These are phyloP conservation scores for Rickenella mellea DNA, from an alignment of 768 basidiomycete species.

Conservation along the genomic window DNA sequence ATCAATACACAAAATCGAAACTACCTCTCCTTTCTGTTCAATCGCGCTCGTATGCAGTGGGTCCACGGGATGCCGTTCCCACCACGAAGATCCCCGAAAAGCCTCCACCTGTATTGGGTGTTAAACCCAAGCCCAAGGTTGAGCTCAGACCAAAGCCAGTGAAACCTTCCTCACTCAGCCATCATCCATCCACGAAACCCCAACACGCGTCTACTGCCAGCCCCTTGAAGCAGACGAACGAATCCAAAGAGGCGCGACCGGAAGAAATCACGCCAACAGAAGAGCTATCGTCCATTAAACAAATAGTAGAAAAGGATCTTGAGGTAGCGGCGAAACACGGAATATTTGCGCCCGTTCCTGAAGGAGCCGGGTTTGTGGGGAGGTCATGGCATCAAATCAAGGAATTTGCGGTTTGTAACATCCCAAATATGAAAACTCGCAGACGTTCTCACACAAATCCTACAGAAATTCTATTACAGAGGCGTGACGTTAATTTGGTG, in stretches of 20 bases:
- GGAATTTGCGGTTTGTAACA: constrained; percentile 33
- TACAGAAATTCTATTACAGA: constrained; percentile 76
- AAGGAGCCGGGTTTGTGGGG: constrained; percentile 46
- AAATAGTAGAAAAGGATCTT: constrained; percentile 52
- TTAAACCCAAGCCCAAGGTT: constrained; percentile 31
- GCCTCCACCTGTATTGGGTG: constrained; percentile 4
- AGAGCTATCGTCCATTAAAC: constrained; percentile 22
- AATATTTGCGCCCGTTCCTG: constrained; percentile 56
- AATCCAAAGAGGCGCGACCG: constrained; percentile 4
- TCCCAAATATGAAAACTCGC: neutral
- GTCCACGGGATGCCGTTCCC: constrained; percentile 13
- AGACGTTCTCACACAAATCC: constrained; percentile 10
- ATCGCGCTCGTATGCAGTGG: constrained; percentile 14
- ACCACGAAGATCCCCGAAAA: constrained; percentile 15
- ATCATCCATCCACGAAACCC: constrained; percentile 11
- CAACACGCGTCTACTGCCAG: constrained; percentile 8
- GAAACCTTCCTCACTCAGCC: constrained; percentile 25
- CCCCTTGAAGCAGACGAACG: constrained; percentile 13
- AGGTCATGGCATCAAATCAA: constrained; percentile 39
- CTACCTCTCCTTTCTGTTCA: constrained; percentile 21
- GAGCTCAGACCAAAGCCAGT: constrained; percentile 59
- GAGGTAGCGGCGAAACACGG: constrained; percentile 59
- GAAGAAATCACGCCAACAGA: too few relatives aligned
- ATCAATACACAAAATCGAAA: neutral
- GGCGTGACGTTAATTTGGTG: constrained; percentile 66